phyloP scores from a whole-genome alignment of 345 rosid genomes.

The Eucalyptus dawsonii region DNA sequence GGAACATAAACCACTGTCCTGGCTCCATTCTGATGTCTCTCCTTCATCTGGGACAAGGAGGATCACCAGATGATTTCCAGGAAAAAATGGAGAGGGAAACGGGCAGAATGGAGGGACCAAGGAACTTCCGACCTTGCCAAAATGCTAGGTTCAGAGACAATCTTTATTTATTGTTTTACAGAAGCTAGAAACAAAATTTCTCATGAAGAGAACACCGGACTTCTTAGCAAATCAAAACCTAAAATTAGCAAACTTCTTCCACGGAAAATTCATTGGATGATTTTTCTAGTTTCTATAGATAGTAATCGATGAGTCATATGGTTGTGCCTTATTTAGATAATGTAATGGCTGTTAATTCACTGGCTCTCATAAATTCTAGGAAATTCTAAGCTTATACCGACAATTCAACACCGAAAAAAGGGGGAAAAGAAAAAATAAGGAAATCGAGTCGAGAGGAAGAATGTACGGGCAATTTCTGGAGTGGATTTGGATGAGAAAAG shows the following conservation, averaged over 20 bases:
- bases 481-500: not conserved
- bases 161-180: not conserved
- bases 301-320: not conserved
- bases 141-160: not conserved
- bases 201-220: not conserved
- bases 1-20: not conserved
- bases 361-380: not conserved
- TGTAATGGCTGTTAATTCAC: not conserved
- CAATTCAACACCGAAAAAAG: not conserved
- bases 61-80: not conserved
- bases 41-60: not conserved
- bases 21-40: not conserved
- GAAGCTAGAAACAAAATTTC: not conserved
- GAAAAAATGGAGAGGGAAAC: not conserved
- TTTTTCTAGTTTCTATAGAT: not conserved
- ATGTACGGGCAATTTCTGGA: not conserved
- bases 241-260: not conserved
- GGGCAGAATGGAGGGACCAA: not conserved
- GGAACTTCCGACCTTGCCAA: not conserved
- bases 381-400: not conserved
- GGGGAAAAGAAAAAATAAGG: not conserved
- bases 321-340: not conserved
- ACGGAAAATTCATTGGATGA: not conserved
- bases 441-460: not conserved
- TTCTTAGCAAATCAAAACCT: not conserved